Conservation (phyloP, 257 asterid genomes). For the Salvia miltiorrhiza region DNA sequence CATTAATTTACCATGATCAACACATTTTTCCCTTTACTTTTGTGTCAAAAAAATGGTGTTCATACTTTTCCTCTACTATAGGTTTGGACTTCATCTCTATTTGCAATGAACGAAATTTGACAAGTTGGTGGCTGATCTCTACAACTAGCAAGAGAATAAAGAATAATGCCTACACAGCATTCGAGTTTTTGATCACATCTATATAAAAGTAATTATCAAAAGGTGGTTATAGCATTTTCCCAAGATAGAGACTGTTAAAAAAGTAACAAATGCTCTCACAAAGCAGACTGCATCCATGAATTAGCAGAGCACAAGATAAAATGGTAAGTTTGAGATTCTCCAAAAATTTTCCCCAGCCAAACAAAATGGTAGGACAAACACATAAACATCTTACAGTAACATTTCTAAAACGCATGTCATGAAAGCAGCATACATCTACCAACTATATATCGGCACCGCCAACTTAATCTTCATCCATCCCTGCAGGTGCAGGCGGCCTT, state of each 20-base stretch:
- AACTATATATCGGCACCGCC: background rate
- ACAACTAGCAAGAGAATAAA: no score
- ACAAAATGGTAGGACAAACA: background rate
- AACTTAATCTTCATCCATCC: conserved; percentile 47
- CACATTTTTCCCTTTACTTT: no score
- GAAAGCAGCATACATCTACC: conserved; percentile 8
- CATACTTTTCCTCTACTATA: no score
- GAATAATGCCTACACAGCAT: no score
- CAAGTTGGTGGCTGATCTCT: background rate
- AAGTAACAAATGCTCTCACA: no score
- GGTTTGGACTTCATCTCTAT: background rate
- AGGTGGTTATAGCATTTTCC: no score
- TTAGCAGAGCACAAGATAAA: background rate
- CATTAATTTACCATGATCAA: no score
- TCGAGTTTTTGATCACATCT: no score
- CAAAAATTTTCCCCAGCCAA: conserved; percentile 17
- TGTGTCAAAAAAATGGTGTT: no score
- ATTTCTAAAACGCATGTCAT: background rate
- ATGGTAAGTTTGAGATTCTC: background rate
- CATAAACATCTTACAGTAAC: background rate
- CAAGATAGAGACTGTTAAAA: background rate
- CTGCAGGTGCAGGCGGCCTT: conserved; percentile 24
- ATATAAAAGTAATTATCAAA: no score
- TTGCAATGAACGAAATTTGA: background rate
- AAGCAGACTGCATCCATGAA: no score